Evolutionary conservation across 2,329 filamentous ascomycete species (phyloP).

Genomic region (Periglandula ipomoeae): DNA sequence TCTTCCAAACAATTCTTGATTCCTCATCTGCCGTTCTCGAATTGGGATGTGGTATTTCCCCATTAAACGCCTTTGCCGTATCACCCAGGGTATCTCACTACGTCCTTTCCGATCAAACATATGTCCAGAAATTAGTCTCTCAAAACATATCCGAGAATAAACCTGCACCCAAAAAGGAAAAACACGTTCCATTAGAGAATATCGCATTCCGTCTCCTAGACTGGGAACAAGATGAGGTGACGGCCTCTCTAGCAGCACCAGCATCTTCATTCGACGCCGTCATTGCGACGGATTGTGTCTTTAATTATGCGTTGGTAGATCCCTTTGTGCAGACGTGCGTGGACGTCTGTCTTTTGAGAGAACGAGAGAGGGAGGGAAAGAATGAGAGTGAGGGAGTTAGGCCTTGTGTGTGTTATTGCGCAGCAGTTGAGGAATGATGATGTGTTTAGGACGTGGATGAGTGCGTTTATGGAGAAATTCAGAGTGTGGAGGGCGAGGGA

Average conservation of each 20-base stretch:
- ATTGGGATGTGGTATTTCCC: slow-evolving; percentile 81
- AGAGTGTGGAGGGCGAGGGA: slow-evolving; percentile 66
- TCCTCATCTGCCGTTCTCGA: slow-evolving; percentile 58
- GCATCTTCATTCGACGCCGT: slow-evolving; percentile 56
- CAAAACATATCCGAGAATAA: slow-evolving; percentile 64
- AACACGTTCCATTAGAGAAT: neutral
- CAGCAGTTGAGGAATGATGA: slow-evolving; percentile 82
- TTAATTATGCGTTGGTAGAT: slow-evolving; percentile 77
- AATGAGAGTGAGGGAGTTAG: slow-evolving; percentile 2
- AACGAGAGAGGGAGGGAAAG: slow-evolving; percentile 9
- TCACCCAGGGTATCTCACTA: slow-evolving; percentile 54
- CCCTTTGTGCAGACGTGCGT: slow-evolving; percentile 76
- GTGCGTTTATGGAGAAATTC: slow-evolving; percentile 57
- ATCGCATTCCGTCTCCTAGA: slow-evolving; percentile 59
- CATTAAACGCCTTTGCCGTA: slow-evolving; percentile 63
- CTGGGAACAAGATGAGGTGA: slow-evolving; percentile 66
- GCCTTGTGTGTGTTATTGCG: slow-evolving; percentile 72
- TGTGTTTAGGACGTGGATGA: slow-evolving; percentile 77
- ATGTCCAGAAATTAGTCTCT: slow-evolving; percentile 68
- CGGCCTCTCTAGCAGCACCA: slow-evolving; percentile 26
- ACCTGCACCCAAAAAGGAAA: neutral
- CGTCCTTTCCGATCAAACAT: slow-evolving; percentile 79
- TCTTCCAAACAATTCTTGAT: slow-evolving; percentile 48
- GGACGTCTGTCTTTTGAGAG: slow-evolving; percentile 58
- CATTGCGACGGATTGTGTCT: slow-evolving; percentile 88